Percentiles rank a stretch among this genome's conserved stretches.
Evolutionary conservation across 2,329 filamentous ascomycete species (phyloP).

Genomic region (Monilinia fructigena): DNA sequence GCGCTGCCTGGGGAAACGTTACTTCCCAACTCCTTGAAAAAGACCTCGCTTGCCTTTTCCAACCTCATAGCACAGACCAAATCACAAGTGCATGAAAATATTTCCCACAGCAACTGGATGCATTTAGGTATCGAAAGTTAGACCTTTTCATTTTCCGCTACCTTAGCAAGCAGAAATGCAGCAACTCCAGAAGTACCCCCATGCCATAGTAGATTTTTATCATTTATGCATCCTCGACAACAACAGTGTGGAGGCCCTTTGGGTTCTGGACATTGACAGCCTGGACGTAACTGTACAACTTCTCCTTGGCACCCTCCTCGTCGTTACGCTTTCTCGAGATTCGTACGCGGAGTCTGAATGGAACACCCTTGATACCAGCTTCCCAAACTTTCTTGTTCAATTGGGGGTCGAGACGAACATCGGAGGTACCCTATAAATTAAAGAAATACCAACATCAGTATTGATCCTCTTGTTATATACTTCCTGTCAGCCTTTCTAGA

Average conservation of each 20-base stretch:
- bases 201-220: conserved; percentile 30
- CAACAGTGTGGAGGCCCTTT: conserved; percentile 92
- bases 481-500: conserved; percentile 1
- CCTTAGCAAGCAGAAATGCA: conserved; percentile 38
- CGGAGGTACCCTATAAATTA: conserved; percentile 74
- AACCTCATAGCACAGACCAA: conserved; percentile 21
- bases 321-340: conserved; percentile 99
- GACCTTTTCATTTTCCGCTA: conserved; percentile 39
- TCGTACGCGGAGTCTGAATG: conserved; percentile 94
- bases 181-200: conserved; percentile 37
- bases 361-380: conserved; percentile 96
- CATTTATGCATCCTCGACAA: conserved; percentile 69
- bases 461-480: neutral
- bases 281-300: conserved; percentile 99
- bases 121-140: conserved; percentile 28
- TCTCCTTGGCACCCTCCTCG: conserved; percentile 99
- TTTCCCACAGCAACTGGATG: conserved; percentile 16
- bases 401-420: conserved; percentile 97
- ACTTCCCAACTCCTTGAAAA: neutral
- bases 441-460: conserved; percentile 29
- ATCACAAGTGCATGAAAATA: conserved; percentile 23
- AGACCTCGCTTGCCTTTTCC: conserved; percentile 1
- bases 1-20: neutral
- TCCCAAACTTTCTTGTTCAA: conserved; percentile 99
- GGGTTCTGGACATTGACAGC: conserved; percentile 99